Base-by-base conservation (phyloP, 2,329 filamentous ascomycete genomes). In the Dothiorella sarmentorum region DNA sequence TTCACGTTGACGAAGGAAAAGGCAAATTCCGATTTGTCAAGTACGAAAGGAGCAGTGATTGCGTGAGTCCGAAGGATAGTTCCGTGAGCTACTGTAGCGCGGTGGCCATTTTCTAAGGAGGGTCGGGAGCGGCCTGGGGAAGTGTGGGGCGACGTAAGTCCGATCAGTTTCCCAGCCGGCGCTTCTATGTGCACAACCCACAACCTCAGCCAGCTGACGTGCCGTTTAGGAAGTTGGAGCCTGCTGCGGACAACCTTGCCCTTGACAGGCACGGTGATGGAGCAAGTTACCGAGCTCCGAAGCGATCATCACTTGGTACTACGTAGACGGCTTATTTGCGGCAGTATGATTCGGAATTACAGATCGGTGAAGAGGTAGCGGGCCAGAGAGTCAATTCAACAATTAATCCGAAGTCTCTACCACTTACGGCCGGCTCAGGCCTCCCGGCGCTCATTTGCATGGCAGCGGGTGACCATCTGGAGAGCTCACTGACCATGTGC, bases 41-140 rank as follows among this genome's bases (percentile, higher is more conserved):
- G 67, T 99, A 99, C 72, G 87, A 96, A 69, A 84, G 92, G 61
- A 99, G 93, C 74, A 86, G 85, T 61, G 76, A 95, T 71, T 88
- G 89, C 3, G 79, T 82, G 63, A 79, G 80, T 27, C 78, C 87
- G 1, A 73, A 70, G 15, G 90, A 96, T 63, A 94, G 86, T 64
- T 97, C 92, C 65, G 94, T 99, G 53, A 97, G 92, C 75, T 99
- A 99, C 73, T 91, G 90, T 3, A 93, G 92, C 70, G 94, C 91
- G 3, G 96, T 94, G 79, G 91, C 92, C 7, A 80, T 92, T 15
- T 69, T 91, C 31, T 91, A 56, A 33, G 40, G 49, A 40, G n/a
- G 35, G 3, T 24, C 35, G 35, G 49, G 35, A 35, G 17, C 24
- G 13, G 9, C 18, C 27, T 43, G 52, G 52, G 40, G 52, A 56